Evolutionary conservation across 331 rosid genomes (phyloP), one percentile per base, ranked within the genome.

Genomic region (Arachis monticola): DNA sequence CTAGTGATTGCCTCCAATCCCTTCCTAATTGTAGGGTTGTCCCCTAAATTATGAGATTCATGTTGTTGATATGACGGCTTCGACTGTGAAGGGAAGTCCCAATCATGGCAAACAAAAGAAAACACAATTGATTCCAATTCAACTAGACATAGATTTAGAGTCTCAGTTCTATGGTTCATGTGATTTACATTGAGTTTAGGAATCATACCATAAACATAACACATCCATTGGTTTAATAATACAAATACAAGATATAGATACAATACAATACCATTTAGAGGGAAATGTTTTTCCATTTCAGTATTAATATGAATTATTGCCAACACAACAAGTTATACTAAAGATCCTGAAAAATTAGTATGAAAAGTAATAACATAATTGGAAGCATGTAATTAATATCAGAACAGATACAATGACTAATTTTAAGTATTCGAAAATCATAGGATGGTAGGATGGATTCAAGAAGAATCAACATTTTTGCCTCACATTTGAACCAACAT

Each of bases 1-100:
- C 89, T 57, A n/a, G 96, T 82, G 74, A 95, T 81, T 81, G 56
- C 65, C 85, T 95, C 91, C 90, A 95, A 87, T 31, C 99, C 92
- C 85, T 86, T 90, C 47, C 92, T 84, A 60, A 88, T 41, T 60
- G 52, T 76, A 53, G 92, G 98, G 87, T 84, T 89, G 66, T 95
- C 96, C 79, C 65, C 83, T 17, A 17, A 17, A 1, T 63, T 58
- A 55, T 63, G 57, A 55, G 62, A 65, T 42, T 88, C 91, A 5
- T 82, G 14, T 35, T 85, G 58, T 61, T 86, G 88, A 76, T 77
- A 64, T 3, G 80, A 57, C 75, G 89, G 88, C 81, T 83, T 86
- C 61, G 75, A 68, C 82, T 78, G 84, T 46, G 66, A 74, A 61
- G 55, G 69, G 13, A 65, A 32, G 72, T 72, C 30, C 80, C 62